Percentiles rank a stretch among this genome's conserved stretches.
Conservation (phyloP, 495 filamentous ascomycete species). For the Chaetomium tenue region DNA sequence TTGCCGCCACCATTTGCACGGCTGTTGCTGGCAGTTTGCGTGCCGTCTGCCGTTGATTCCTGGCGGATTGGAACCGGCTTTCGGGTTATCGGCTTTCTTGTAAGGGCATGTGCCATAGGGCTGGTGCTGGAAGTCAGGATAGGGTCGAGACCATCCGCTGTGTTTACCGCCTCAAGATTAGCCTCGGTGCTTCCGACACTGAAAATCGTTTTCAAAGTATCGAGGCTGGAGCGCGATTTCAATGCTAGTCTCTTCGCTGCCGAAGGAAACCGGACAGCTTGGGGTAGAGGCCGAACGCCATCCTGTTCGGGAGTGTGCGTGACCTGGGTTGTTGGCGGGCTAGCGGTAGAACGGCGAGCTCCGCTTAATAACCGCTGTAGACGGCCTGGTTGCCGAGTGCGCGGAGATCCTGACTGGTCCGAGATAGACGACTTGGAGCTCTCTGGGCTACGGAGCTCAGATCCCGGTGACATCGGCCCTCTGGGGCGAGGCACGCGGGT, state of each 20-base stretch:
- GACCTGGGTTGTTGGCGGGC: constrained; percentile 31
- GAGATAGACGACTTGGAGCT: constrained; percentile 33
- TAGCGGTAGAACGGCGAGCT: constrained; percentile 28
- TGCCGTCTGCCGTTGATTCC: constrained; percentile 11
- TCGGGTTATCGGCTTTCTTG: constrained; percentile 37
- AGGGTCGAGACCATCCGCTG: constrained; percentile 19
- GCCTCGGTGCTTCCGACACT: constrained; percentile 41
- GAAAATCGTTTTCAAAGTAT: constrained; percentile 46
- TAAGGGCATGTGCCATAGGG: constrained; percentile 31
- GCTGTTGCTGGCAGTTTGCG: not conserved
- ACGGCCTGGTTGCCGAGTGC: constrained; percentile 39
- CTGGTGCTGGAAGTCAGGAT: constrained; percentile 34
- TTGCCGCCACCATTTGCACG: not conserved
- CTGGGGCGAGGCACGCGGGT: constrained; percentile 6
- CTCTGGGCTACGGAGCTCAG: constrained; percentile 27
- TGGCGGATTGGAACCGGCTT: constrained; percentile 37
- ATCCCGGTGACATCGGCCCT: constrained; percentile 27
- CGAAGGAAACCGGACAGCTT: constrained; percentile 31
- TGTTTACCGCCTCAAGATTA: constrained; percentile 31
- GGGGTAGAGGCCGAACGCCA: constrained; percentile 36
- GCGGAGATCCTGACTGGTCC: constrained; percentile 30
- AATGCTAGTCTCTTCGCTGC: constrained; percentile 38
- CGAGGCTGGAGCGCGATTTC: constrained; percentile 37
- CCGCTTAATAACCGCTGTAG: constrained; percentile 44
- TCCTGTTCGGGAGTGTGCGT: constrained; percentile 36